A percentile compares a stretch with the other conserved stretches of the same genome.
Evolutionary conservation across 1,284 basidiomycete species (phyloP).

Genomic region (Ganoderma leucocontextum): DNA sequence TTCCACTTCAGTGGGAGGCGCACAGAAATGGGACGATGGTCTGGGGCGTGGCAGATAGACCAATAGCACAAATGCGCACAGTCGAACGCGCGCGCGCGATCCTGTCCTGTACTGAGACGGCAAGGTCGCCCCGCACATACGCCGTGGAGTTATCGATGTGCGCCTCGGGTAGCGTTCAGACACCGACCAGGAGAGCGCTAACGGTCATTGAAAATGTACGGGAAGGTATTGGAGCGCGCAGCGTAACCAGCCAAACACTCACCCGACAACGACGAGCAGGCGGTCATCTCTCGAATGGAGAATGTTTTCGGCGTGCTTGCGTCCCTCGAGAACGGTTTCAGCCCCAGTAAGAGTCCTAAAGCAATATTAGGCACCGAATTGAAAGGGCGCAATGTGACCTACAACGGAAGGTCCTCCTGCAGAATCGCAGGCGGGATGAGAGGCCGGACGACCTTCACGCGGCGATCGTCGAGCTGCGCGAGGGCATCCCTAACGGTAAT

Average conservation of each 20-base stretch:
- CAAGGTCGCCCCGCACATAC: not conserved
- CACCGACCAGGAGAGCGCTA: constrained; percentile 4
- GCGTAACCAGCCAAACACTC: constrained; percentile 38
- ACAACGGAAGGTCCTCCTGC: constrained; percentile 87
- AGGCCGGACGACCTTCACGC: constrained; percentile 87
- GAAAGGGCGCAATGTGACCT: constrained; percentile 32
- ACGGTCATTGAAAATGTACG: not conserved
- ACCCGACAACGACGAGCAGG: constrained; percentile 89
- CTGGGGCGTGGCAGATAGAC: not conserved
- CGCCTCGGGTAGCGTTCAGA: constrained; percentile 21
- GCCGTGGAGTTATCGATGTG: not conserved
- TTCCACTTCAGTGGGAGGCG: not conserved
- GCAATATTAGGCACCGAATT: not conserved
- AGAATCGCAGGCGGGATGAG: constrained; percentile 93
- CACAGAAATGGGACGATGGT: not conserved
- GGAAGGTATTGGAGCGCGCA: not conserved
- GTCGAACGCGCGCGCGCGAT: not conserved
- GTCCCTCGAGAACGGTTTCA: constrained; percentile 88
- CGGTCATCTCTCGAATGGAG: constrained; percentile 89
- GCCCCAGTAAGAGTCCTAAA: constrained; percentile 73
- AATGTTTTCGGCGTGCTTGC: constrained; percentile 80
- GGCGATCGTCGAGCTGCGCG: constrained; percentile 83
- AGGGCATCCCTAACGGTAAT: constrained; percentile 82
- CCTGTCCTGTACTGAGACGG: not conserved
- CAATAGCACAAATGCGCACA: not conserved